Percentiles rank a stretch among this genome's conserved stretches.
These are phyloP conservation scores for Macrolepiota dolichaula DNA, from an alignment of 768 basidiomycete species.

Conservation along the genomic window DNA sequence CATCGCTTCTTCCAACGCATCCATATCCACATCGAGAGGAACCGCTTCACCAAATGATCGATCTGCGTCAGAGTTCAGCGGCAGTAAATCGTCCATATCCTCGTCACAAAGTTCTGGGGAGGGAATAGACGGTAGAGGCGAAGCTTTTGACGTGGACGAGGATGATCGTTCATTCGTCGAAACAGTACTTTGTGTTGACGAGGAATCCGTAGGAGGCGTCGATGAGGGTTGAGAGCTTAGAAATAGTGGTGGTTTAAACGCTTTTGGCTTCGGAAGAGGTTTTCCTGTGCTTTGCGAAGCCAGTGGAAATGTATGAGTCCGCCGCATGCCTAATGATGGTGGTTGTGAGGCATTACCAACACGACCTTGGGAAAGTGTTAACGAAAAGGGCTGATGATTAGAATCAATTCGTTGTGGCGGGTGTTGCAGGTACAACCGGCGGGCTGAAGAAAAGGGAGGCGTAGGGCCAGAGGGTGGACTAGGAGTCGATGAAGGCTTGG, in stretches of 20 bases:
- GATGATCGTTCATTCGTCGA: neutral
- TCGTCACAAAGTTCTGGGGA: neutral
- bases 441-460: neutral
- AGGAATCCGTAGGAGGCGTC: neutral
- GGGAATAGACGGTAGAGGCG: neutral
- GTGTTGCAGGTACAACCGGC: neutral
- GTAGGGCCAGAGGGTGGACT: conserved; percentile 6
- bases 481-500: neutral
- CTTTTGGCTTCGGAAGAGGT: conserved; percentile 26
- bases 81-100: neutral
- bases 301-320: conserved; percentile 23
- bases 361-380: conserved; percentile 3
- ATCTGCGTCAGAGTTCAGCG: conserved; percentile 17
- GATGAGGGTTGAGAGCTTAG: conserved; percentile 18
- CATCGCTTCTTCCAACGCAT: conserved; percentile 31
- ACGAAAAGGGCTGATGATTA: conserved; percentile 16
- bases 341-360: conserved; percentile 18
- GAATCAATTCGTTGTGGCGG: conserved; percentile 2
- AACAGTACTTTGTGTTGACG: neutral
- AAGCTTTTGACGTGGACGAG: neutral
- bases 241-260: conserved; percentile 35
- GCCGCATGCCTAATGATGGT: conserved; percentile 37
- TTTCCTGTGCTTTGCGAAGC: conserved; percentile 10
- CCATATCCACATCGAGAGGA: conserved; percentile 18
- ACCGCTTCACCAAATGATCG: conserved; percentile 22